Evolutionary conservation across 2,329 filamentous ascomycete species (phyloP), one percentile per base, ranked within the genome.

Genomic region (Colletotrichum shisoi): DNA sequence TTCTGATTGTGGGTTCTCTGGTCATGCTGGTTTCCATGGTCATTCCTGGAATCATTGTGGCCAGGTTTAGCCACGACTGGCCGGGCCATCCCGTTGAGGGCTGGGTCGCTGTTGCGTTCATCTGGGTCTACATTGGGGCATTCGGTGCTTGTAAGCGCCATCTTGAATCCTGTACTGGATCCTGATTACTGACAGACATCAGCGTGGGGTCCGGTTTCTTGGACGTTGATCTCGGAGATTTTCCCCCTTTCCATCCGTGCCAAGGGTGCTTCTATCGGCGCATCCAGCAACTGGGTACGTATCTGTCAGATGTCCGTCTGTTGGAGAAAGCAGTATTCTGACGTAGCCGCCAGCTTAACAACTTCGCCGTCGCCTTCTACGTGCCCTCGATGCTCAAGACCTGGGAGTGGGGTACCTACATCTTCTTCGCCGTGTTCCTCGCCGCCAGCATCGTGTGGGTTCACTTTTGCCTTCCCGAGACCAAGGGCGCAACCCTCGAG

Each of bases 371-470:
- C 13, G 81, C 80, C 3, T 79, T 83, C 44, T 80, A 79, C 46
- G 79, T 81, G 0, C 80, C 80, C 3, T 75, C 78, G 11, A 84
- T 81, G 77, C 71, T 80, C 8, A 71, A 71, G 39, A 69, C 69
- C 37, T 80, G 79, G 68, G 71, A 77, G n/a, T 86, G 81, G 74
- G 84, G 84, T 17, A 84, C 83, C 0, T 87, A 85, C 72, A 84
- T 85, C 68, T 86, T 87, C 77, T 87, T 87, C 70, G 82, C 82
- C 5, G 78, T 78, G 0, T 79, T 84, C 52, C 83, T 84, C 39
- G 75, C 82, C 6, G 72, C 75, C 3, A 80, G 83, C 1, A 78
- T 81, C 34, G 72, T 82, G 6, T 87, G 83, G 73, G 79, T 84
- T 8, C 84, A 77, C 69, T 82, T 84, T 71, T 79, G 78, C 56